Conservation (phyloP, 441 rosid genomes). For the Bruguiera hainesii region DNA sequence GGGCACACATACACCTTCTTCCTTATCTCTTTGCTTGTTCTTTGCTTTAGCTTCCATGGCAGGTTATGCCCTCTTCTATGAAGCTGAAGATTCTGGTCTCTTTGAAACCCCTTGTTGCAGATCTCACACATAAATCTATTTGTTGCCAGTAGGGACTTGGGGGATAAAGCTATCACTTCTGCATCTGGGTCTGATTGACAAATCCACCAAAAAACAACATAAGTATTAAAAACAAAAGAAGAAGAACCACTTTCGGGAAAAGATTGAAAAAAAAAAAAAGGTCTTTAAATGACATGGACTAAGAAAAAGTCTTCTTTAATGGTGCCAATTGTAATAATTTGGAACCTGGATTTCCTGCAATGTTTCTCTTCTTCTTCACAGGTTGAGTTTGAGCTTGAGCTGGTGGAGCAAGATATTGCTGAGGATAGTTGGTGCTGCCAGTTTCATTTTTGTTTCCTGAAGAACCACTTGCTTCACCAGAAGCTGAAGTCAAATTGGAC, state of each 20-base stretch:
- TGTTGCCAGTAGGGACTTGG: conserved; percentile 73
- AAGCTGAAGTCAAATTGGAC: conserved; percentile 90
- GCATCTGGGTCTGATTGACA: conserved; percentile 66
- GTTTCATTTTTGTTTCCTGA: conserved; percentile 58
- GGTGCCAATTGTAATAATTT: neutral
- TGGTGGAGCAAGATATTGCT: conserved; percentile 42
- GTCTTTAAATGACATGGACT: neutral
- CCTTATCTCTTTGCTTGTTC: conserved; percentile 53
- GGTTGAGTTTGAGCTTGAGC: conserved; percentile 36
- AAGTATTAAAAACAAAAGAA: neutral
- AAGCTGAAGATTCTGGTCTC: conserved; percentile 79
- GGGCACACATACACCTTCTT: conserved; percentile 87
- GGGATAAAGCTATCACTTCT: conserved; percentile 84
- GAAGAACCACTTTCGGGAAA: no score
- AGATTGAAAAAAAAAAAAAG: neutral
- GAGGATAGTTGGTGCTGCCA: conserved; percentile 31
- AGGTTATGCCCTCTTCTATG: conserved; percentile 84
- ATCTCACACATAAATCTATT: conserved; percentile 81
- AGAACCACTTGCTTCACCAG: conserved; percentile 80
- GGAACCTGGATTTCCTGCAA: conserved; percentile 84
- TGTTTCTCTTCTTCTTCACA: conserved; percentile 67
- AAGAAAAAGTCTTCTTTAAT: no score
- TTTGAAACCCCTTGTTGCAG: conserved; percentile 84
- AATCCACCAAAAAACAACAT: conserved; percentile 1
- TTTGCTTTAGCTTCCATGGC: conserved; percentile 87